Conservation (phyloP, 1,284 basidiomycete genomes). For the Singerocomus inundabilis region DNA sequence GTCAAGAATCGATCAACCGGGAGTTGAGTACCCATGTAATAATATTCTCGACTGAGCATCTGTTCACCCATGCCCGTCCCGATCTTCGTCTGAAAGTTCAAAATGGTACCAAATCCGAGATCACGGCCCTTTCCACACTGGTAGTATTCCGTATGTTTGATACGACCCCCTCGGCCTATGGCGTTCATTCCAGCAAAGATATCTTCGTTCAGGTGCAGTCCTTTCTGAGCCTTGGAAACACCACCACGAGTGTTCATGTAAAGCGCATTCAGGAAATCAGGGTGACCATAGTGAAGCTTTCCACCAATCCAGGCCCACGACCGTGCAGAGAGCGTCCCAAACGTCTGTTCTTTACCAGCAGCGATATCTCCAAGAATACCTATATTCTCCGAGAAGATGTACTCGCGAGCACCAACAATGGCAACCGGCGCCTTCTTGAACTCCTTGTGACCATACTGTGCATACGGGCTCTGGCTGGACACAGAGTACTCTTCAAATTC, state of each 20-base stretch:
- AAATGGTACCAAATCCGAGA: constrained; percentile 97
- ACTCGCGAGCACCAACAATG: constrained; percentile 98
- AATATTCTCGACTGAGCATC: constrained; percentile 98
- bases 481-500: constrained; percentile 96
- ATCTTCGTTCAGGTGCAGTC: constrained; percentile 97
- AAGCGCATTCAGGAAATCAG: constrained; percentile 97
- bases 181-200: constrained; percentile 99
- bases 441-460: constrained; percentile 82
- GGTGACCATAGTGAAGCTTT: constrained; percentile 98
- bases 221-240: constrained; percentile 98
- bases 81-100: constrained; percentile 99
- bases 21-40: constrained; percentile 98
- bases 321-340: constrained; percentile 94
- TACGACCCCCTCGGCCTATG: constrained; percentile 92
- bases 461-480: constrained; percentile 88
- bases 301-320: constrained; percentile 97
- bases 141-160: constrained; percentile 99
- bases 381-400: constrained; percentile 99
- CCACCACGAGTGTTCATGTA: constrained; percentile 99
- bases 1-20: constrained; percentile 98
- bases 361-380: constrained; percentile 98
- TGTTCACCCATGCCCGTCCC: constrained; percentile 99
- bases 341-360: constrained; percentile 99
- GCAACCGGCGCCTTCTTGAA: constrained; percentile 90
- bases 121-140: constrained; percentile 99